Percentiles rank a stretch among this genome's conserved stretches.
These are phyloP conservation scores for Neoboletus magnificus DNA, from an alignment of 768 basidiomycete genomes.

Conservation along the genomic window DNA sequence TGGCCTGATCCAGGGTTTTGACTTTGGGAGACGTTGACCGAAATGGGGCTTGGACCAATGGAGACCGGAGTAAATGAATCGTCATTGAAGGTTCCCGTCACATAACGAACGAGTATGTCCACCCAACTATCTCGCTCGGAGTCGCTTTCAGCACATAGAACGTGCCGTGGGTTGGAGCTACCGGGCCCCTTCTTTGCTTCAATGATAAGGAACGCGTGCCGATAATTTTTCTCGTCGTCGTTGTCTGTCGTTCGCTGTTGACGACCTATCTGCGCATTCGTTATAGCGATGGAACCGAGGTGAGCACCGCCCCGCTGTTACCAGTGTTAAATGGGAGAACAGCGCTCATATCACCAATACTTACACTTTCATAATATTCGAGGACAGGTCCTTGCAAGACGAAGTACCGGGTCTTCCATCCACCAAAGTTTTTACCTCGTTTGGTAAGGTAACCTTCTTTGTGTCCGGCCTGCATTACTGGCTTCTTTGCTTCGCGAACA, in stretches of 20 bases:
- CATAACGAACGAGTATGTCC: slow-evolving; percentile 85
- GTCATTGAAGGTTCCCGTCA: slow-evolving; percentile 76
- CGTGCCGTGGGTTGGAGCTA: slow-evolving; percentile 75
- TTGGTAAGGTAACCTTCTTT: slow-evolving; percentile 97
- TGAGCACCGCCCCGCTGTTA: slow-evolving; percentile 83
- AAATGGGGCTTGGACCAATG: slow-evolving; percentile 32
- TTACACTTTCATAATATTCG: slow-evolving; percentile 93
- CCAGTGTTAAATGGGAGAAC: slow-evolving; percentile 11
- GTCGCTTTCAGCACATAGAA: slow-evolving; percentile 96
- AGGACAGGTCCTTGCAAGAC: slow-evolving; percentile 87
- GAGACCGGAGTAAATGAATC: slow-evolving; percentile 49
- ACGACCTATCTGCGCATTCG: slow-evolving; percentile 94
- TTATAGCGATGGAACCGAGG: slow-evolving; percentile 85
- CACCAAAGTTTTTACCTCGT: slow-evolving; percentile 95
- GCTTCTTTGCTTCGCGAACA: slow-evolving; percentile 69
- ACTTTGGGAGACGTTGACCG: slow-evolving; percentile 23
- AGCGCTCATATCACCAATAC: slow-evolving; percentile 33
- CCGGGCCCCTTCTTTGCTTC: slow-evolving; percentile 76
- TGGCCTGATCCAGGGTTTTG: slow-evolving; percentile 34
- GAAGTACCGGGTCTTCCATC: slow-evolving; percentile 96
- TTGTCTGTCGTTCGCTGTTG: slow-evolving; percentile 67
- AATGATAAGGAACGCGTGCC: slow-evolving; percentile 96
- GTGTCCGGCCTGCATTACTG: slow-evolving; percentile 76
- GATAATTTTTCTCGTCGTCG: slow-evolving; percentile 90
- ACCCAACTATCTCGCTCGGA: slow-evolving; percentile 93